Percentiles rank a stretch among this genome's conserved stretches.
These are phyloP conservation scores for Metarhizium album DNA, from an alignment of 2,329 filamentous ascomycete species.

Conservation along the genomic window DNA sequence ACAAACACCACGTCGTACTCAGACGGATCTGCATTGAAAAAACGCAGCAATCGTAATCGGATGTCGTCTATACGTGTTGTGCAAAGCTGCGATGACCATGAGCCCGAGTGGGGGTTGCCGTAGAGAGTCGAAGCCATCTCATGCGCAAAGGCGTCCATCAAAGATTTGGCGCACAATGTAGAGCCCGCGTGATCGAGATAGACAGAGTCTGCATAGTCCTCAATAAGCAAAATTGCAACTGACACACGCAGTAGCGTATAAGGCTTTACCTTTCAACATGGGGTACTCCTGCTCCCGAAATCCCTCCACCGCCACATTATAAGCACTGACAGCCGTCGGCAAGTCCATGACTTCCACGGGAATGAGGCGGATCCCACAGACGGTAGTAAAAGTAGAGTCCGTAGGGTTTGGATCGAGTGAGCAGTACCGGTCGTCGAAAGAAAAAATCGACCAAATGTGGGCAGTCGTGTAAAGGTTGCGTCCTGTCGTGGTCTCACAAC, in stretches of 20 bases:
- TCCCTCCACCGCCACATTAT: conserved; percentile 48
- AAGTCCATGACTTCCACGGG: background rate
- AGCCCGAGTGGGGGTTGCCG: conserved; percentile 87
- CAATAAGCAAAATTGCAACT: conserved; percentile 3
- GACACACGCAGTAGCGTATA: background rate
- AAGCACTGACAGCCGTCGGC: conserved; percentile 20
- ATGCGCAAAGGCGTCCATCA: conserved; percentile 68
- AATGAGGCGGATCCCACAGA: too few relatives aligned
- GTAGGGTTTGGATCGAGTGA: background rate
- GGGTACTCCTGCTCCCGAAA: conserved; percentile 54
- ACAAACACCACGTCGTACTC: conserved; percentile 86
- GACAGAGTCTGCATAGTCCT: conserved; percentile 45
- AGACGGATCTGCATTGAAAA: conserved; percentile 72
- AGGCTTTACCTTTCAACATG: conserved; percentile 51
- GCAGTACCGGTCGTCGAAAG: background rate
- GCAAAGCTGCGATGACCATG: conserved; percentile 66
- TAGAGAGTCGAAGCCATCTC: conserved; percentile 72
- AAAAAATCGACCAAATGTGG: background rate
- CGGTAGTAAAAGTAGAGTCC: background rate
- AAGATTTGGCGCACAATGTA: conserved; percentile 68
- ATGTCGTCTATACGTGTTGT: conserved; percentile 66
- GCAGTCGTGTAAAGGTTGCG: background rate
- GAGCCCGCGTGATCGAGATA: conserved; percentile 96
- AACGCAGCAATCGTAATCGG: conserved; percentile 57
- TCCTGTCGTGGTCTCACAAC: background rate